Percentiles rank a stretch among this genome's conserved stretches.
These are phyloP conservation scores for Triticum aestivum DNA, from an alignment of 176 grass and related monocot species.

Conservation along the genomic window DNA sequence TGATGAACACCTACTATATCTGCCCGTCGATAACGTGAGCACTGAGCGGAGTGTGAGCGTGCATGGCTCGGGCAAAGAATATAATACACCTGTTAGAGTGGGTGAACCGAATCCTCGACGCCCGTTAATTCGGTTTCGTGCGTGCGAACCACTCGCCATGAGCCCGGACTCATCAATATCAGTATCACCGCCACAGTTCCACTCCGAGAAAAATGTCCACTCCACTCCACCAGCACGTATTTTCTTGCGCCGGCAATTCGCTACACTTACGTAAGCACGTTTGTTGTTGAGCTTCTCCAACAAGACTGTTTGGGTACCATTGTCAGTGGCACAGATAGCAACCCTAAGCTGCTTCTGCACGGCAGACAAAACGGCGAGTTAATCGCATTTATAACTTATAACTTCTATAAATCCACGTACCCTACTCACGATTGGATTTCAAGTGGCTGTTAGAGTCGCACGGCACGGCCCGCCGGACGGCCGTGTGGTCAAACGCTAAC, in stretches of 20 bases:
- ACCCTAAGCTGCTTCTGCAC: too few relatives aligned
- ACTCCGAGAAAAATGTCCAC: neutral
- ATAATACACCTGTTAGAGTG: neutral
- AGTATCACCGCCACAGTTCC: neutral
- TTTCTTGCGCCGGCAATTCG: too few relatives aligned
- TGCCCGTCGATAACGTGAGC: neutral
- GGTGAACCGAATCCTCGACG: slow-evolving; percentile 22
- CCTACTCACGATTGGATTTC: neutral
- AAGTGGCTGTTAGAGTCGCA: slow-evolving; percentile 1
- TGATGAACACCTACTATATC: neutral
- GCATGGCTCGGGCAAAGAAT: neutral
- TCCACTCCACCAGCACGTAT: too few relatives aligned
- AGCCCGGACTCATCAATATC: neutral
- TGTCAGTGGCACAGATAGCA: too few relatives aligned
- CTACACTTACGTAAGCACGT: too few relatives aligned
- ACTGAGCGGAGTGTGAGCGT: neutral
- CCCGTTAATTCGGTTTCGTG: neutral
- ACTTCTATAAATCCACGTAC: too few relatives aligned
- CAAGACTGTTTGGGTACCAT: too few relatives aligned
- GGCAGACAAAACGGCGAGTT: too few relatives aligned
- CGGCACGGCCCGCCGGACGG: neutral
- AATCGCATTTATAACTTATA: too few relatives aligned
- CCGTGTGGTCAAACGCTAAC: neutral
- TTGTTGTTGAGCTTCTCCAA: too few relatives aligned
- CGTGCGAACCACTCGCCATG: neutral